Percentiles rank a stretch among this genome's conserved stretches.
Evolutionary conservation across 768 basidiomycete species (phyloP).

Genomic region (Auricularia heimuer): DNA sequence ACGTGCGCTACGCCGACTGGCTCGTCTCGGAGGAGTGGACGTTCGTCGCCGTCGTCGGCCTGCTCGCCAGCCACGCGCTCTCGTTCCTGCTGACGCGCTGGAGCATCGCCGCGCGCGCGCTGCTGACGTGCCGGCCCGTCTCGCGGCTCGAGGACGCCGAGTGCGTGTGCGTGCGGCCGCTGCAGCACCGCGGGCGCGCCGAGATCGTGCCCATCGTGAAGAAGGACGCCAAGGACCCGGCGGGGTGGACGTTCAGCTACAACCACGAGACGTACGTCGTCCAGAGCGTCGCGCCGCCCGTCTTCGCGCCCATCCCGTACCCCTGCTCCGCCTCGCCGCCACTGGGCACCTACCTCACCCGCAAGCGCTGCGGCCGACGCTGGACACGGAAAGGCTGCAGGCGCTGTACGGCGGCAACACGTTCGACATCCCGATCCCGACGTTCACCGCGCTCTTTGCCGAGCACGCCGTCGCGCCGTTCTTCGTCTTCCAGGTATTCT

Average conservation of each 20-base stretch:
- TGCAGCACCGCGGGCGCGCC: constrained; percentile 73
- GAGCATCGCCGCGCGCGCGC: constrained; percentile 70
- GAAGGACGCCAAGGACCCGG: constrained; percentile 37
- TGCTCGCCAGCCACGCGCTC: constrained; percentile 82
- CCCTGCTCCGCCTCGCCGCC: constrained; percentile 66
- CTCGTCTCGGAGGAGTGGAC: constrained; percentile 95
- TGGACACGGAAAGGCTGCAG: constrained; percentile 39
- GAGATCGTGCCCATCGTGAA: constrained; percentile 76
- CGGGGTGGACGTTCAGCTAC: constrained; percentile 82
- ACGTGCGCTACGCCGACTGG: constrained; percentile 83
- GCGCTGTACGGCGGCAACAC: constrained; percentile 85
- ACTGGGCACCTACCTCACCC: constrained; percentile 62
- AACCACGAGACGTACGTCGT: constrained; percentile 89
- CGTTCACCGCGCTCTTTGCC: constrained; percentile 80
- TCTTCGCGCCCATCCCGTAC: constrained; percentile 79
- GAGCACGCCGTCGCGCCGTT: constrained; percentile 99
- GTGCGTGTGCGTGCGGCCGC: constrained; percentile 72
- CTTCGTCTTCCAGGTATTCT: constrained; percentile 99
- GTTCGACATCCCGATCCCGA: constrained; percentile 95
- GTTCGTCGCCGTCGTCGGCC: constrained; percentile 78
- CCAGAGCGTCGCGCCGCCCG: constrained; percentile 36
- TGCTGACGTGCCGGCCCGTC: constrained; percentile 72
- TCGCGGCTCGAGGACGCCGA: constrained; percentile 56
- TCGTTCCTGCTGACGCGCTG: constrained; percentile 88
- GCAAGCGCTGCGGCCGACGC: constrained; percentile 21